These are phyloP conservation scores for Aspergillus sp. DNA, from an alignment of 2,329 filamentous ascomycete species.

Conservation along the genomic window DNA sequence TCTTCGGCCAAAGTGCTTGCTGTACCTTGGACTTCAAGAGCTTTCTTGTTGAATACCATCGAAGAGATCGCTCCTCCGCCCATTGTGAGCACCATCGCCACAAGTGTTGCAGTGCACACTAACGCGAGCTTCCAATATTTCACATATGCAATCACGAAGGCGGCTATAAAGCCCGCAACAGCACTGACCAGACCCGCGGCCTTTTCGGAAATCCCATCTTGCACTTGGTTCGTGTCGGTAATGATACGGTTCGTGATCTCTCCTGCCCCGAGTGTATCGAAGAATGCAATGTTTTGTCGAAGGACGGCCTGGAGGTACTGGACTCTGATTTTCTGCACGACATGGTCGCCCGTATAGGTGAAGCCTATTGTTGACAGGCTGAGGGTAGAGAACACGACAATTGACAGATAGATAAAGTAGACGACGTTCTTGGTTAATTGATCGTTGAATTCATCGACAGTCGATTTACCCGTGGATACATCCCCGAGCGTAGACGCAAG, in stretches of 20 bases:
- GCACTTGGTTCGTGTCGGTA: conserved; percentile 83
- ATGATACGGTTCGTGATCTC: conserved; percentile 92
- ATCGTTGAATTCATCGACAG: conserved; percentile 54
- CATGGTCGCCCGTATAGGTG: conserved; percentile 78
- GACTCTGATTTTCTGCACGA: conserved; percentile 71
- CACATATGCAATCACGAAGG: conserved; percentile 83
- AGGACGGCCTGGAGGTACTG: conserved; percentile 78
- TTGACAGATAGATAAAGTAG: conserved; percentile 79
- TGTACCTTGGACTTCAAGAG: conserved; percentile 69
- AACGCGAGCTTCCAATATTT: conserved; percentile 90
- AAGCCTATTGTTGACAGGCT: conserved; percentile 81
- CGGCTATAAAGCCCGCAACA: conserved; percentile 75
- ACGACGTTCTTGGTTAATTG: conserved; percentile 63
- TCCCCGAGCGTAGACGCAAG: conserved; percentile 68
- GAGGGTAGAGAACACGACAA: conserved; percentile 70
- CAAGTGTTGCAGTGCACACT: conserved; percentile 74
- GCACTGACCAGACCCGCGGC: conserved; percentile 72
- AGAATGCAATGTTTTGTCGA: conserved; percentile 83
- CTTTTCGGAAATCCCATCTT: conserved; percentile 89
- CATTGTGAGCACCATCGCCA: conserved; percentile 73
- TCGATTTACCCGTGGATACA: conserved; percentile 52
- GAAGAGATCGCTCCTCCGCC: conserved; percentile 68
- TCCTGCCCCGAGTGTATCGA: conserved; percentile 84
- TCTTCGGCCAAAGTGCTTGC: conserved; percentile 51
- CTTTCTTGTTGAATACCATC: conserved; percentile 72